Base-by-base conservation (phyloP, 78 protist species). In the Dictyostelium firmibasis region DNA sequence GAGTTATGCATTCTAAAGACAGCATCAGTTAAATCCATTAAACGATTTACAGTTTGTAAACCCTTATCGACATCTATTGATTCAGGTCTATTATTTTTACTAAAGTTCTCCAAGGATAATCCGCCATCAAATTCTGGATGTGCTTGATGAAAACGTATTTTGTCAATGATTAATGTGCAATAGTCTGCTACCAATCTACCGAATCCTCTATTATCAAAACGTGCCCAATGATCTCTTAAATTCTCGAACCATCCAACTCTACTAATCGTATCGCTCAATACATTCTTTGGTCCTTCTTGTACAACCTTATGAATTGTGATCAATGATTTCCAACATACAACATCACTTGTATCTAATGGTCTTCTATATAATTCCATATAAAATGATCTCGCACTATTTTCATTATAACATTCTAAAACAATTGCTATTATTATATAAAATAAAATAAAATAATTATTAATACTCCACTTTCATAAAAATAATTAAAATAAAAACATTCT, bases 51-150 rank as follows among this genome's bases (percentile, higher is more conserved):
- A n/a, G 86, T 53, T 38, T 85, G 92, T 14, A 93, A 60, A 38
- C 96, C 87, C n/a, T 64, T 53, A 31, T 85, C 69, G 18, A 79
- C 50, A 10, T 86, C 86, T 4, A 93, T 43, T 44, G 76, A 74
- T 1, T 93, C 96, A 1, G 83, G 82, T 41, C 57, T 72, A 38
- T 93, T 38, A 1, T 75, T 62, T 38, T 93, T 83, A 36, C 31
- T 35, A 62, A 27, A 93, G 67, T 81, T 85, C 23, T 93, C 96
- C 70, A 93, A 64, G n/a, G 85, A 74, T 41, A 93, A 43, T 2
- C 85, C 96, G 23, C 87, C 87, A 57, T 85, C 93, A 82, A 85
- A 93, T 76, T 93, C 96, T 60, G 96, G 96, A 57, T 93, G 96
- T 31, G 96, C 85, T 57, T 78, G 85, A 53, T 93, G 96, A 84